Evolutionary conservation across 2,329 filamentous ascomycete genomes (phyloP).

Genomic region (Penicillium occitanis): DNA sequence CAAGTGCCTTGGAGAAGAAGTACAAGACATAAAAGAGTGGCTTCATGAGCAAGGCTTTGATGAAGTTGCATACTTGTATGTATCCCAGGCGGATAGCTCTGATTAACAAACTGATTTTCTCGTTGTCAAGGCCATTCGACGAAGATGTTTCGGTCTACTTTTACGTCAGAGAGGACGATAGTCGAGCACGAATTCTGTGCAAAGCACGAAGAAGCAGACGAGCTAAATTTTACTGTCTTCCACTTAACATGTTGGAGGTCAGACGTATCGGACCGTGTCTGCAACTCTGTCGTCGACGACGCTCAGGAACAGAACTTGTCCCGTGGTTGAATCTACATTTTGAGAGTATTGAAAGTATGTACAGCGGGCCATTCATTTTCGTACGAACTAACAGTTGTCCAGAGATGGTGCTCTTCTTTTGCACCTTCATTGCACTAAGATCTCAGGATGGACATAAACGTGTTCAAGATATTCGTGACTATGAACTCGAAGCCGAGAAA

Average conservation of each 20-base stretch:
- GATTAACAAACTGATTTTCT: no score
- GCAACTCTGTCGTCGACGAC: conserved; percentile 39
- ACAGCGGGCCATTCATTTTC: background rate
- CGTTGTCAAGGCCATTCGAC: conserved; percentile 41
- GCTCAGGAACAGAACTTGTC: conserved; percentile 42
- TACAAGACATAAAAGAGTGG: conserved; percentile 30
- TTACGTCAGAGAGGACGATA: conserved; percentile 54
- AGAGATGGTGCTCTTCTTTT: conserved; percentile 60
- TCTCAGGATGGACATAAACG: conserved; percentile 52
- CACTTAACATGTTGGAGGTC: conserved; percentile 49
- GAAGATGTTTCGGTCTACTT: conserved; percentile 49
- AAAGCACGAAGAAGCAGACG: conserved; percentile 44
- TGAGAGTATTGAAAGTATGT: conserved; percentile 54
- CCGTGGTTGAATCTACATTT: conserved; percentile 59
- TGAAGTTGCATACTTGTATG: conserved; percentile 42
- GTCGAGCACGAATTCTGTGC: conserved; percentile 56
- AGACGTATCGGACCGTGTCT: conserved; percentile 40
- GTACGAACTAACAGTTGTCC: background rate
- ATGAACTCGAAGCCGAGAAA: conserved; percentile 50
- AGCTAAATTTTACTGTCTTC: conserved; percentile 51
- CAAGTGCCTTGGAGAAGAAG: conserved; percentile 35
- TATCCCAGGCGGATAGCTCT: background rate
- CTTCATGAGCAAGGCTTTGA: conserved; percentile 39
- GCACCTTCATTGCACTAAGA: conserved; percentile 58
- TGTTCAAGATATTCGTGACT: conserved; percentile 47